Base-by-base conservation (phyloP, 257 asterid genomes). In the Leptodermis oblonga region DNA sequence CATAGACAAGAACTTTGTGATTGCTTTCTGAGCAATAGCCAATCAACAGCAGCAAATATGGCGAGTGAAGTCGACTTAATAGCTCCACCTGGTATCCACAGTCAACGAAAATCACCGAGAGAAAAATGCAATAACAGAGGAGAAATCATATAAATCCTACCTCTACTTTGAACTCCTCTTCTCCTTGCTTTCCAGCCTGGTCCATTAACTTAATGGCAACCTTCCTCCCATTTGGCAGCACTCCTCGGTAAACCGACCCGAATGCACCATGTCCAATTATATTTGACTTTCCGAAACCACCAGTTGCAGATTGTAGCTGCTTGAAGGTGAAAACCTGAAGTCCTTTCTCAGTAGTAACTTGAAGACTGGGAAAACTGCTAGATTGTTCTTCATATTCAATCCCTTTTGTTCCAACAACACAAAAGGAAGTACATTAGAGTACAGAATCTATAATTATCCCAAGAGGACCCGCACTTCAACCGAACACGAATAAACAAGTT, bases 151-250 rank as follows among this genome's bases (percentile, higher is more conserved):
- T 13, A 36, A 45, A 26, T 58, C 25, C 22, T 15, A 74, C 98
- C 98, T 92, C 97, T 41, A 90, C 96, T 45, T 87, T 78, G 63
- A 92, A 92, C 69, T 90, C 98, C 22, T 90, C 95, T 68, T 88
- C 98, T 49, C 97, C 98, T 68, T 92, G 97, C 73, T 88, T 84
- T 52, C 98, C 97, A 78, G 86, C 87, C 78, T 82, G 86, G 80
- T 92, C 96, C 98, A 92, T 90, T 83, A 86, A 77, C 88, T 92
- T 90, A 80, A 92, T 81, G 0, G 98, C 98, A 77, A 90, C 96
- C 78, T 86, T 90, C 79, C 86, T 86, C 68, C 97, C 98, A 70
- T 84, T 86, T 62, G 87, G 98, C 64, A 92, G 93, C 67, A 88
- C 98, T 65, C 93, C 98, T 71, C 90, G 77, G 49, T 86, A 92